Base-by-base conservation (phyloP, 371 early-diverging fungal species). In the Mucor plumbeus region DNA sequence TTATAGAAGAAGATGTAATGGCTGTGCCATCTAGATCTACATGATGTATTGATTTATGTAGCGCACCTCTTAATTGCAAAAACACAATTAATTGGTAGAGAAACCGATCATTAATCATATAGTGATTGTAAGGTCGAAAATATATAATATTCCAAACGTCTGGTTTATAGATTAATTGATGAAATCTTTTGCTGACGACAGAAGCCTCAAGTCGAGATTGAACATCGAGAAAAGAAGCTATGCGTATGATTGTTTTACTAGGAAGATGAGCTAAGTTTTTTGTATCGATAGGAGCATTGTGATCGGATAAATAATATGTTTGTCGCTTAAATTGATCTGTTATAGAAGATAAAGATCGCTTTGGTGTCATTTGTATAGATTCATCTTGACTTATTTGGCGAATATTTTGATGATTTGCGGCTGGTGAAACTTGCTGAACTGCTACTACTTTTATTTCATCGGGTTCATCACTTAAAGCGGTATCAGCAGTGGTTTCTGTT, bases 321-420 rank as follows among this genome's bases (percentile, higher is more conserved):
- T 68, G 70, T n/a, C 67, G 64, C 39, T 70, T 64, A 15, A 56
- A 69, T 56, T 68, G 63, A 33, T 70, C 64, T 13, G 72, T 62
- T 17, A 72, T 68, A 9, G 72, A 74, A 47, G 74, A 74, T 1
- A 77, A 61, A 13, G 74, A 70, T 6, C 61, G 72, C 7, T 72
- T 72, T 0, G 74, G 65, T 8, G 74, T 43, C 55, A 72, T 65
- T 54, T 64, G 65, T 5, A 57, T 65, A 1, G 74, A 65, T 61
- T 77, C 72, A 40, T 68, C 39, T 54, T 59, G 43, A 58, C 63
- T 69, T 9, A 74, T 63, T 39, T 59, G 67, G 14, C 70, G 72
- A 34, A 70, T 59, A 38, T 62, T 57, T 17, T 59, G 63, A 19
- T 71, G 63, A 2, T 26, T 40, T 7, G 60, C 57, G 4, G 55